Evolutionary conservation across 768 basidiomycete genomes (phyloP).

Genomic region (Suillus discolor): DNA sequence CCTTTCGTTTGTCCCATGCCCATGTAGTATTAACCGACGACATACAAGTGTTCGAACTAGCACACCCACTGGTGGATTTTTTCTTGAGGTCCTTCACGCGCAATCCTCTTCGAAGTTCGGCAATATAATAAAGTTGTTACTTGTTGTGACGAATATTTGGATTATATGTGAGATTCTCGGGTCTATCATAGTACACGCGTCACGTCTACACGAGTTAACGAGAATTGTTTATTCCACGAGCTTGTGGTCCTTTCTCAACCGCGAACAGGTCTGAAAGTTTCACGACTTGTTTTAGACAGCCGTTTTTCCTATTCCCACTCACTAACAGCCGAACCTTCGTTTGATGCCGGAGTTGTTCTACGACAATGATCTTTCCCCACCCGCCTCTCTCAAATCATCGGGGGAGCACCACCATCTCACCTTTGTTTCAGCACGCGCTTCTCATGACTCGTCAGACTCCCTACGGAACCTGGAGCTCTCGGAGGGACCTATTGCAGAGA

Average conservation of each 20-base stretch:
- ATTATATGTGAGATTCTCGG: neutral
- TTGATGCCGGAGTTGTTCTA: constrained; percentile 3
- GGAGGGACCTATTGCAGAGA: constrained; percentile 52
- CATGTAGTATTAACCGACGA: neutral
- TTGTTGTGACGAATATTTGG: neutral
- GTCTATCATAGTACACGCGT: neutral
- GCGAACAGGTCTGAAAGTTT: neutral
- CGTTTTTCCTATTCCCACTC: neutral
- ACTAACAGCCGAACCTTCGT: neutral
- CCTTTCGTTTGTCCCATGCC: neutral
- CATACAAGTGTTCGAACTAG: neutral
- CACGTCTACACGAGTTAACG: neutral
- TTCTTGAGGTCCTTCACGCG: neutral
- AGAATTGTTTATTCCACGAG: neutral
- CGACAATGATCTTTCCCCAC: constrained; percentile 16
- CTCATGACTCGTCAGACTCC: constrained; percentile 67
- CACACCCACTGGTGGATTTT: neutral
- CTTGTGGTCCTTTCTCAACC: neutral
- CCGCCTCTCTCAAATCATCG: constrained; percentile 16
- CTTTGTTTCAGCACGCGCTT: neutral
- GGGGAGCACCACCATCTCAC: constrained; percentile 16
- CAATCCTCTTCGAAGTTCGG: neutral
- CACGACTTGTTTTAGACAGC: neutral
- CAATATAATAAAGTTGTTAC: neutral
- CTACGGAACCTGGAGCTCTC: constrained; percentile 79